Evolutionary conservation across 768 basidiomycete species (phyloP), one percentile per base, ranked within the genome.

Genomic region (Trametopsis cervina): DNA sequence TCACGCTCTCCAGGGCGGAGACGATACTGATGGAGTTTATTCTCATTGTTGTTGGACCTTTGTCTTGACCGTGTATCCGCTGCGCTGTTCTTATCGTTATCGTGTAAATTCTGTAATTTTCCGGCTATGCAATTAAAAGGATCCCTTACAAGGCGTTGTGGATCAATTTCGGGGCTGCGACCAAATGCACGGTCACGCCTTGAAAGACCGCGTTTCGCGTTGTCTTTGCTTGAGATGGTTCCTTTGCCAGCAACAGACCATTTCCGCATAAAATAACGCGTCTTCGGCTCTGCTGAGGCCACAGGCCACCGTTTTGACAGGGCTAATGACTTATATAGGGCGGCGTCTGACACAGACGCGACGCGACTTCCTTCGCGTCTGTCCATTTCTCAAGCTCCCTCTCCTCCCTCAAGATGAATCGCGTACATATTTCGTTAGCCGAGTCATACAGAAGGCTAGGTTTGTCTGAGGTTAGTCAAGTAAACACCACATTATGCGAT

Each of bases 1-100:
- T 63, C 62, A 21, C 62, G 62, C 40, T 63, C 62, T 20, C 62
- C 62, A 18, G 58, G 59, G 12, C 53, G 62, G 10, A 50, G 62
- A 51, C 55, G 61, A 46, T 60, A 60, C 50, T 63, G 47, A 58
- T 29, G 40, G 39, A 25, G 12, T 48, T 22, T 44, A 29, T 47
- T 25, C 33, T 22, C n/a, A 6, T 13, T 25, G 17, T 33, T 25
- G 5, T n/a, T 41, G 15, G 42, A 36, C 12, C 50, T 33, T 49
- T 50, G 49, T 47, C 29, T 50, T n/a, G n/a, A n/a, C n/a, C 38
- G 50, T 23, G 48, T 49, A 46, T 50, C 49, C 52, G 52, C 20
- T 52, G 45, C 49, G 47, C 43, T 47, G 4, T 13, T 17, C 47
- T 48, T 48, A 33, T 33, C 29, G 15, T 33, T 33, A 33, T 33